Evolutionary conservation across 2,329 filamentous ascomycete species (phyloP).

Genomic region (Rachicladosporium sp.): DNA sequence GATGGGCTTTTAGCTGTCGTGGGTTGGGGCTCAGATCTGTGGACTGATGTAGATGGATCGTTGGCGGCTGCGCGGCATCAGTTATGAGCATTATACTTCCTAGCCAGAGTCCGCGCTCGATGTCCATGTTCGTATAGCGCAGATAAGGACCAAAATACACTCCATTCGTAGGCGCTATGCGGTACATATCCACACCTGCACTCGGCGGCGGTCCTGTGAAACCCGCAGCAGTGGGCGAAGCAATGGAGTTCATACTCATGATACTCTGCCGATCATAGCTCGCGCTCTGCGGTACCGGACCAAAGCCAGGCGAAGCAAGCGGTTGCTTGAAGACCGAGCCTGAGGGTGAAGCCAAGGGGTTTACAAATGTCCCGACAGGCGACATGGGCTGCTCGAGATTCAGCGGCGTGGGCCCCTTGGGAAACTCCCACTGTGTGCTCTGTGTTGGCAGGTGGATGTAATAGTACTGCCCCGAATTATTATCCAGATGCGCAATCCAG

Average conservation of each 20-base stretch:
- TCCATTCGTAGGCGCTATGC: slow-evolving; percentile 82
- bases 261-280: slow-evolving; percentile 70
- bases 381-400: slow-evolving; percentile 78
- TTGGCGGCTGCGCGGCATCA: slow-evolving; percentile 81
- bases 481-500: slow-evolving; percentile 94
- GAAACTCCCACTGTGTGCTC: slow-evolving; percentile 97
- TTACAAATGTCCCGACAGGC: slow-evolving; percentile 50
- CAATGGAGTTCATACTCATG: slow-evolving; percentile 63
- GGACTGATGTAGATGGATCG: slow-evolving; percentile 88
- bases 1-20: slow-evolving; percentile 66
- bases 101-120: slow-evolving; percentile 80
- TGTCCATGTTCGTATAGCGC: slow-evolving; percentile 92
- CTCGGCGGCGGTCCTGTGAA: slow-evolving; percentile 82
- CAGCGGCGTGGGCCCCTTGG: slow-evolving; percentile 84
- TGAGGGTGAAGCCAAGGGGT: slow-evolving; percentile 32
- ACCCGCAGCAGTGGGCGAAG: slow-evolving; percentile 64
- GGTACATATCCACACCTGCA: slow-evolving; percentile 87
- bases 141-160: slow-evolving; percentile 97
- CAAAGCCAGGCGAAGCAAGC: slow-evolving; percentile 66
- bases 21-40: slow-evolving; percentile 82
- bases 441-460: slow-evolving; percentile 95
- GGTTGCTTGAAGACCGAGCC: slow-evolving; percentile 48
- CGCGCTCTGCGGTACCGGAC: slow-evolving; percentile 58
- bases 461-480: slow-evolving; percentile 94
- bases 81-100: slow-evolving; percentile 90